Conservation (phyloP, 202 grass and related monocot species). For the Carex arenaria region DNA sequence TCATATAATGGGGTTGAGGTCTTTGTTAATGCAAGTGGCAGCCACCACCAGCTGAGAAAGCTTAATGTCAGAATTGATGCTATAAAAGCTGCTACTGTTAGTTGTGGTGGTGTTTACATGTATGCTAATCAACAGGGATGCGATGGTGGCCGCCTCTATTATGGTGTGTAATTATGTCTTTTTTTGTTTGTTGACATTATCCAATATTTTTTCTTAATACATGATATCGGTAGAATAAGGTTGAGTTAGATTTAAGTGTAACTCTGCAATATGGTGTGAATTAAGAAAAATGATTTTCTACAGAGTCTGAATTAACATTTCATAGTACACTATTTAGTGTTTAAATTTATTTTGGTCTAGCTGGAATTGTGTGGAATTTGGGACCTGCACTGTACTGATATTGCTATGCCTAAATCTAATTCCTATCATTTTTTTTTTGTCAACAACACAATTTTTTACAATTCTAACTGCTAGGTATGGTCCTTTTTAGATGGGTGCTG, state of each 20-base stretch:
- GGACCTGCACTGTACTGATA: neutral
- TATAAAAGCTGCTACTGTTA: conserved; percentile 73
- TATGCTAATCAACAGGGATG: conserved; percentile 96
- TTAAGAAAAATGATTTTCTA: neutral
- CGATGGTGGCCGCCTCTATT: conserved; percentile 93
- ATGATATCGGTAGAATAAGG: neutral
- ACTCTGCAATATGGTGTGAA: neutral
- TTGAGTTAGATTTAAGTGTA: neutral
- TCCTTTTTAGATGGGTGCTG: conserved; percentile 70
- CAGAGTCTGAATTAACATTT: neutral
- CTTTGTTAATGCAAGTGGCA: conserved; percentile 95
- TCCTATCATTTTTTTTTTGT: neutral
- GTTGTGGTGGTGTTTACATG: conserved; percentile 89
- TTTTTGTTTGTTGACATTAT: neutral
- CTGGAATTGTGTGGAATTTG: neutral
- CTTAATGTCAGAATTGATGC: conserved; percentile 97
- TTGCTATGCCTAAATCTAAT: neutral
- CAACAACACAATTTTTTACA: neutral
- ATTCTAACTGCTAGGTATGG: neutral
- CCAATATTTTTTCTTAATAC: neutral
- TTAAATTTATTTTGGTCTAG: neutral
- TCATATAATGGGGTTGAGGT: conserved; percentile 92
- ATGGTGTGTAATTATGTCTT: conserved; percentile 42
- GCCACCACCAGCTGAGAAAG: conserved; percentile 93
- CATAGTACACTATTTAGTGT: neutral